These are phyloP conservation scores for Wickerhamomyces xylosicus DNA, from an alignment of 805 yeast species.

Conservation along the genomic window DNA sequence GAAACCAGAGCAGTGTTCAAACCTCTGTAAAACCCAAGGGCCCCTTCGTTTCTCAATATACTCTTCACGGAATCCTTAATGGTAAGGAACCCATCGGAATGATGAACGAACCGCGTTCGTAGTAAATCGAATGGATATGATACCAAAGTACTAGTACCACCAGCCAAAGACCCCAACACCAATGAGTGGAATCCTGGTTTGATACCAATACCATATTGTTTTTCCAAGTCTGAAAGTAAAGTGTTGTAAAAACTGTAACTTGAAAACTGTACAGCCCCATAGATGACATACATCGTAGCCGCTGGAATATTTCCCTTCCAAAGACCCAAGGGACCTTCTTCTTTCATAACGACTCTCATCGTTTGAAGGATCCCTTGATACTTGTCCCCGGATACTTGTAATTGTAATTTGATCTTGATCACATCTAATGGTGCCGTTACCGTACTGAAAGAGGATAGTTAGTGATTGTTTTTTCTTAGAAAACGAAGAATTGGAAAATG, in stretches of 20 bases:
- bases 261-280: conserved; percentile 81
- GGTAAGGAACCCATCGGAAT: conserved; percentile 12
- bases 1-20: conserved; percentile 41
- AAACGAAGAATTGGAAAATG: conserved; percentile 8
- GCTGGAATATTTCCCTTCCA: conserved; percentile 98
- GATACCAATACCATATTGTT: conserved; percentile 5
- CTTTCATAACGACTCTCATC: conserved; percentile 30
- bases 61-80: conserved; percentile 18
- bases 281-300: conserved; percentile 69
- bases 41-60: conserved; percentile 31
- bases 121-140: conserved; percentile 91
- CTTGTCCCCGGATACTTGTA: conserved; percentile 28
- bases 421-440: conserved; percentile 73
- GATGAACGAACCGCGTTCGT: conserved; percentile 64
- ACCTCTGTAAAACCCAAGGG: conserved; percentile 39
- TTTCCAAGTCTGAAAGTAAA: conserved; percentile 25
- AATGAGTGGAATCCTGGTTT: conserved; percentile 25
- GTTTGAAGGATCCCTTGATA: conserved; percentile 29
- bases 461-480: background rate
- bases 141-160: conserved; percentile 55
- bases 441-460: conserved; percentile 26
- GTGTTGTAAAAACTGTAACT: conserved; percentile 49
- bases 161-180: conserved; percentile 69
- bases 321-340: conserved; percentile 68
- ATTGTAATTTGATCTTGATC: conserved; percentile 64